Evolutionary conservation across 441 rosid genomes (phyloP).

Genomic region (Eruca vesicaria): DNA sequence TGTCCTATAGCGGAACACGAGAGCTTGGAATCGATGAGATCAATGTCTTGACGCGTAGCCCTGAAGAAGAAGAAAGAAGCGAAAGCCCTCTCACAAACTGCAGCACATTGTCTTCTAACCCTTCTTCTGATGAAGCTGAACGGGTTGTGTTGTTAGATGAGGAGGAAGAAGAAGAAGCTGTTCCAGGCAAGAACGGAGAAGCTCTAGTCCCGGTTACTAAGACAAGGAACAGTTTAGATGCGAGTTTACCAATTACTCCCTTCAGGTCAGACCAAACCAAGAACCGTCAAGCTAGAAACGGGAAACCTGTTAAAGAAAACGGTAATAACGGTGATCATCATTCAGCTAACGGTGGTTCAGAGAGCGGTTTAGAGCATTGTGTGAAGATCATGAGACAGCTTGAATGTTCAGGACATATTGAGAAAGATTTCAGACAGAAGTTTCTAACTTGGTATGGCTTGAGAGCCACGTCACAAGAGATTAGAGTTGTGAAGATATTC

Average conservation of each 20-base stretch:
- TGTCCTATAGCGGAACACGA: slow-evolving; percentile 46
- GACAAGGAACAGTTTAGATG: slow-evolving; percentile 32
- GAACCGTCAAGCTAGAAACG: slow-evolving; percentile 49
- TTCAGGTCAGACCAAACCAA: slow-evolving; percentile 54
- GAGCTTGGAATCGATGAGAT: slow-evolving; percentile 62
- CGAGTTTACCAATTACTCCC: slow-evolving; percentile 83
- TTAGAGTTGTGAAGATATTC: slow-evolving; percentile 77
- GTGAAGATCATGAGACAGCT: slow-evolving; percentile 90
- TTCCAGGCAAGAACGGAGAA: slow-evolving; percentile 15
- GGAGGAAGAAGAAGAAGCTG: slow-evolving; percentile 19
- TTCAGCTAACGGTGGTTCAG: slow-evolving; percentile 48
- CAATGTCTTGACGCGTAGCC: slow-evolving; percentile 43
- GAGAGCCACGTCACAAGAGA: slow-evolving; percentile 80
- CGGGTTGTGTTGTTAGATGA: slow-evolving; percentile 17
- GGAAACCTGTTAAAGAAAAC: slow-evolving; percentile 49
- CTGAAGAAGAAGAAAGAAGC: slow-evolving; percentile 54
- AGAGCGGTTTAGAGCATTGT: slow-evolving; percentile 68
- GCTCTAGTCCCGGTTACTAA: slow-evolving; percentile 30
- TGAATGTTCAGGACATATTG: slow-evolving; percentile 87
- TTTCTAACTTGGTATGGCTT: slow-evolving; percentile 96
- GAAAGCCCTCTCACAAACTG: slow-evolving; percentile 91
- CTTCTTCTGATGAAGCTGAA: slow-evolving; percentile 94
- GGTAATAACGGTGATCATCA: slow-evolving; percentile 65
- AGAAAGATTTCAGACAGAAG: slow-evolving; percentile 86
- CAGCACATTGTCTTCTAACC: slow-evolving; percentile 90